Conservation (phyloP, 306 rosid species). For the Prunus mongolica region DNA sequence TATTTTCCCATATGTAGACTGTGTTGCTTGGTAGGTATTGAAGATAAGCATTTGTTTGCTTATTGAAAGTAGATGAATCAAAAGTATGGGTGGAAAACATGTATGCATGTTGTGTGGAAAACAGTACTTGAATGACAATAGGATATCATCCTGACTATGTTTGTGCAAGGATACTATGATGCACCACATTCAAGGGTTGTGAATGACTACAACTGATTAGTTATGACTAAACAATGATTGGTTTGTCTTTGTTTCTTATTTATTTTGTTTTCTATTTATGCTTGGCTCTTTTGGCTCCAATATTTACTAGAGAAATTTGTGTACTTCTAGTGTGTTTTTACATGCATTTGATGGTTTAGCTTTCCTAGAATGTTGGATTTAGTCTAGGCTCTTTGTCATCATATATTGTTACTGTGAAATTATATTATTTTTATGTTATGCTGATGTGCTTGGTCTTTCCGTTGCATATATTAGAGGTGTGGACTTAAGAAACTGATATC, state of each 20-base stretch:
- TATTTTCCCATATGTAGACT: not conserved
- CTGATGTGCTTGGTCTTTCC: slow-evolving; percentile 21
- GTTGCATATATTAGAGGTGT: slow-evolving; percentile 62
- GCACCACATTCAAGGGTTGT: not conserved
- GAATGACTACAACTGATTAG: not conserved
- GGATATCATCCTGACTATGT: not conserved
- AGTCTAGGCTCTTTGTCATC: too few species aligned
- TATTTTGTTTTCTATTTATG: not conserved
- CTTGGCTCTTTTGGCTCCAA: not conserved
- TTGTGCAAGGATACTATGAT: not conserved
- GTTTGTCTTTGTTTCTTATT: not conserved
- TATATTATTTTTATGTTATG: not conserved
- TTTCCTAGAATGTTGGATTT: not conserved
- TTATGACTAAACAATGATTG: not conserved
- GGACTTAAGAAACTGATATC: slow-evolving; percentile 90
- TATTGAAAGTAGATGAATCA: not conserved
- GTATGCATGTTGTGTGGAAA: too few species aligned
- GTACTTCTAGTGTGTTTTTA: not conserved
- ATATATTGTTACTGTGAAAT: not conserved
- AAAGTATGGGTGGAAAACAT: not conserved
- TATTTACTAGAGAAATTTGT: not conserved
- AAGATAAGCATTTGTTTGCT: not conserved
- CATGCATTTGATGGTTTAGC: not conserved
- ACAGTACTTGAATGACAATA: not conserved
- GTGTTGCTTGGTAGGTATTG: not conserved